Evolutionary conservation across 2,329 filamentous ascomycete genomes (phyloP).

Genomic region (Penicillium sp.): DNA sequence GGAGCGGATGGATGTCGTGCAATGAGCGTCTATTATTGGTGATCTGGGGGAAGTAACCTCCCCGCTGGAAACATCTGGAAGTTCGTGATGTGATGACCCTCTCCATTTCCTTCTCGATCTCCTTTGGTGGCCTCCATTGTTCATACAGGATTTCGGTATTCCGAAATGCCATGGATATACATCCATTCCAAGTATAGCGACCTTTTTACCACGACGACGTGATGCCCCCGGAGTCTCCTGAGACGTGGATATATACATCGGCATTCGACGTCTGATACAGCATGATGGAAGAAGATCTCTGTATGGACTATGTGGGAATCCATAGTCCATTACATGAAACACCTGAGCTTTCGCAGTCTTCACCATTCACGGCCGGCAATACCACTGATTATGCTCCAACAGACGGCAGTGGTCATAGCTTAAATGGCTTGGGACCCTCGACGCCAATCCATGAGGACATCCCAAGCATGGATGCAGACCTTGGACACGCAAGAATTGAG

Average conservation of each 20-base stretch:
- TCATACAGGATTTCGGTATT: neutral
- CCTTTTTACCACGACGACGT: neutral
- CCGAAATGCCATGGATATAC: neutral
- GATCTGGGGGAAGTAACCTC: conserved; percentile 8
- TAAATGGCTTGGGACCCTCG: conserved; percentile 11
- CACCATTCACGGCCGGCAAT: neutral
- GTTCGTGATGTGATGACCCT: conserved; percentile 6
- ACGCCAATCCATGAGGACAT: conserved; percentile 17
- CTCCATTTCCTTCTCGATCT: neutral
- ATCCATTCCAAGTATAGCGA: neutral
- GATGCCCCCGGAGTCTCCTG: neutral
- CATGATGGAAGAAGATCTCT: neutral
- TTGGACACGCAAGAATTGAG: conserved; percentile 21
- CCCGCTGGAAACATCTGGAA: conserved; percentile 26
- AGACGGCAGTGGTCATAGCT: conserved; percentile 12
- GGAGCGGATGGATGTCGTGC: neutral
- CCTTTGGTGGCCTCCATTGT: neutral
- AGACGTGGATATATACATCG: neutral
- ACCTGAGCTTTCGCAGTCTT: neutral
- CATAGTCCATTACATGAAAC: neutral
- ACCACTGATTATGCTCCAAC: neutral
- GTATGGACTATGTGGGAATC: conserved; percentile 1
- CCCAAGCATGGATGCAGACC: conserved; percentile 1
- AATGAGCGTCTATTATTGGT: conserved; percentile 1
- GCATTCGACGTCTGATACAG: neutral